A percentile compares a stretch with the other conserved stretches of the same genome.
phyloP scores from a whole-genome alignment of 495 filamentous ascomycete species.

The Aspergillus bridgeri region DNA sequence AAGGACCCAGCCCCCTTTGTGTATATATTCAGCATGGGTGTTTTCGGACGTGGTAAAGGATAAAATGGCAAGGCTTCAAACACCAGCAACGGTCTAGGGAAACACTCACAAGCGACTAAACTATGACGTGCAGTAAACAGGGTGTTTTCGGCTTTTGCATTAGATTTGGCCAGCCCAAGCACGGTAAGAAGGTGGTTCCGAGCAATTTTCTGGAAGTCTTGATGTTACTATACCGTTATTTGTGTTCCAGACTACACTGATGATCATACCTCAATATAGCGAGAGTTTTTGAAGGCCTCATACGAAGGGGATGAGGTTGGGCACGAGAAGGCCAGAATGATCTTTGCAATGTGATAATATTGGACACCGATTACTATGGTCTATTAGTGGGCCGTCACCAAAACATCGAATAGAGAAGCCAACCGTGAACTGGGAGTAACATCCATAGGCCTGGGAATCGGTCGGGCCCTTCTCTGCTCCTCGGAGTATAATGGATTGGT shows the following conservation, averaged over 20 bases:
- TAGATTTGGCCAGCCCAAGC: slow-evolving; percentile 28
- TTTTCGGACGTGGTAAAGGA: neutral
- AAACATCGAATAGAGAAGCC: neutral
- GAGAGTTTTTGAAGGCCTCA: slow-evolving; percentile 23
- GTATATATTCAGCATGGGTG: neutral
- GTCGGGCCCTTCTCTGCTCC: slow-evolving; percentile 7
- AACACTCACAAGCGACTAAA: slow-evolving; percentile 25
- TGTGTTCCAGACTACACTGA: neutral
- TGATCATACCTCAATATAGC: slow-evolving; percentile 21
- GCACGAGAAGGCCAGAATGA: slow-evolving; percentile 22
- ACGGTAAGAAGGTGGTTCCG: slow-evolving; percentile 25
- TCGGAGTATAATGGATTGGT: slow-evolving; percentile 17
- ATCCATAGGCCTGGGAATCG: slow-evolving; percentile 28
- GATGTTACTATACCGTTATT: neutral
- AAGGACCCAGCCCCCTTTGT: slow-evolving; percentile 29
- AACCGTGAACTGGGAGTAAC: slow-evolving; percentile 31
- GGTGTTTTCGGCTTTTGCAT: slow-evolving; percentile 28
- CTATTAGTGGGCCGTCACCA: neutral
- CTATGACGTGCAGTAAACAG: slow-evolving; percentile 31
- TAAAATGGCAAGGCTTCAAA: neutral
- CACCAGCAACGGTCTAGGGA: neutral
- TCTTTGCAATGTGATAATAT: slow-evolving; percentile 33
- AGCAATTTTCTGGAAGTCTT: slow-evolving; percentile 19
- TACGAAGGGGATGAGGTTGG: slow-evolving; percentile 16
- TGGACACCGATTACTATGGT: slow-evolving; percentile 27